Conservation (phyloP, 2,329 filamentous ascomycete genomes). For the Neospermospora avenae region DNA sequence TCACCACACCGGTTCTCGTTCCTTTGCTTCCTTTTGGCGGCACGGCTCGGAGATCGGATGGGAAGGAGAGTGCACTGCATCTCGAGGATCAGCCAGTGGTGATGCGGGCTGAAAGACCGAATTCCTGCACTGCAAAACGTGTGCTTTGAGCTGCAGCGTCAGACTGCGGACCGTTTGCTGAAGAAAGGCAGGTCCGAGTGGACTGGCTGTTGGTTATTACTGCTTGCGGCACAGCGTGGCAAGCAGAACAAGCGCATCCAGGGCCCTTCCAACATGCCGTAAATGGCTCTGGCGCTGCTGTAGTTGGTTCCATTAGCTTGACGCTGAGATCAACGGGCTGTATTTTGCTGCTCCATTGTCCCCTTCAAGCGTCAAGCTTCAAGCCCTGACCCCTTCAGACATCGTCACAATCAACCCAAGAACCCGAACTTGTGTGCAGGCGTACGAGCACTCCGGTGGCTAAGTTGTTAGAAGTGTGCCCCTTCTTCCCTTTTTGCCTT, state of each 20-base stretch:
- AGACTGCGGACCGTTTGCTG: neutral
- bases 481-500: neutral
- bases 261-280: neutral
- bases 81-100: too few species aligned
- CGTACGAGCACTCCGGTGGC: neutral
- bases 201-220: neutral
- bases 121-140: neutral
- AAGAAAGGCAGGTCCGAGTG: neutral
- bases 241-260: neutral
- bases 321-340: neutral
- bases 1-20: neutral
- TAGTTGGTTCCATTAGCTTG: neutral
- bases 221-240: neutral
- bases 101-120: too few species aligned
- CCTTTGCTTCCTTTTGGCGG: neutral
- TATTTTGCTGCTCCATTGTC: neutral
- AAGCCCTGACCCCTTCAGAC: neutral
- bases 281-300: neutral
- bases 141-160: neutral
- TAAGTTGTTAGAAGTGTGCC: neutral
- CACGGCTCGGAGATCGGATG: neutral
- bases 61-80: neutral
- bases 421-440: neutral
- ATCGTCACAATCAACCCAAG: neutral
- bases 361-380: neutral